A percentile compares a stretch with the other conserved stretches of the same genome.
Conservation (phyloP, 306 rosid species). For the Rubus parviflorus region DNA sequence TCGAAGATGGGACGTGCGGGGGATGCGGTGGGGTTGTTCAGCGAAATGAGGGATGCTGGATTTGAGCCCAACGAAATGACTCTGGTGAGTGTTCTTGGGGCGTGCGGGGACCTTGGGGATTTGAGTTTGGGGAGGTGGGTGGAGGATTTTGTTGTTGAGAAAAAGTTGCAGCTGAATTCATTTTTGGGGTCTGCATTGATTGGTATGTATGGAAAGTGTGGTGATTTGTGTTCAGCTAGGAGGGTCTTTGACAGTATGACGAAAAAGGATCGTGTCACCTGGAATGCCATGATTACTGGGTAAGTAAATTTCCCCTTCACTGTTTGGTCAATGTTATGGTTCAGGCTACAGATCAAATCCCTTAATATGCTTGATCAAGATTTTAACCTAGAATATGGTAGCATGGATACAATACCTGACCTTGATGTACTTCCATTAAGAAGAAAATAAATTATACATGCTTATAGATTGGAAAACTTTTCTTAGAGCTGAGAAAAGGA, state of each 20-base stretch:
- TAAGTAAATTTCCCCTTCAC: constrained; percentile 23
- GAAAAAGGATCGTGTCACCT: constrained; percentile 60
- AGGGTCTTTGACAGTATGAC: constrained; percentile 64
- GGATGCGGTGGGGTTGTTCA: constrained; percentile 67
- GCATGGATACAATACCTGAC: background rate
- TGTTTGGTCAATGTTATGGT: constrained; percentile 4
- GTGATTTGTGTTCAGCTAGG: constrained; percentile 68
- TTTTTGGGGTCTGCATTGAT: constrained; percentile 80
- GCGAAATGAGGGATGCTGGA: constrained; percentile 54
- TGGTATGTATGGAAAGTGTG: constrained; percentile 78
- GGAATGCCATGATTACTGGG: constrained; percentile 95
- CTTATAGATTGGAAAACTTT: background rate
- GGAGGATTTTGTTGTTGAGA: constrained; percentile 59
- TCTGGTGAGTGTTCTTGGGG: constrained; percentile 73
- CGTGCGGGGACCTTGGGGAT: constrained; percentile 80
- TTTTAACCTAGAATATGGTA: background rate
- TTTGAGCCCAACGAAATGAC: constrained; percentile 75
- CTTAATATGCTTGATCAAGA: background rate
- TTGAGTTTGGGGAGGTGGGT: constrained; percentile 73
- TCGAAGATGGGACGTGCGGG: constrained; percentile 59
- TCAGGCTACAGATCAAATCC: background rate
- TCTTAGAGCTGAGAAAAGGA: background rate
- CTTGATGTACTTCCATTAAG: background rate
- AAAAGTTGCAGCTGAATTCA: constrained; percentile 48
- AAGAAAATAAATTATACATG: background rate